A percentile compares a stretch with the other conserved stretches of the same genome.
These are phyloP conservation scores for Lactarius hengduanensis DNA, from an alignment of 768 basidiomycete species.

Conservation along the genomic window DNA sequence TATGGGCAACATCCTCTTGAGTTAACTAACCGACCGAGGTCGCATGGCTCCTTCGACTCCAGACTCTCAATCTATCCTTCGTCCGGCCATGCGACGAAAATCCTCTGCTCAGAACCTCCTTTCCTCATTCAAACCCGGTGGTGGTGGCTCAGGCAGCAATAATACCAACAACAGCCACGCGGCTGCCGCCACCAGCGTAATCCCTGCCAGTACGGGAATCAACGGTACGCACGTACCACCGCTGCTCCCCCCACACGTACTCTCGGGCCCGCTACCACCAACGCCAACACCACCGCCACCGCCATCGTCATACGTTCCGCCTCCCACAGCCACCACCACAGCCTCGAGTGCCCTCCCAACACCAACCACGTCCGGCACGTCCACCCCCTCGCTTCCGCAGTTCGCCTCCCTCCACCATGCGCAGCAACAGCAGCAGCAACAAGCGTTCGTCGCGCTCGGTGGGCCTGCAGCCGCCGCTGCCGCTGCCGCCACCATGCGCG, in stretches of 20 bases:
- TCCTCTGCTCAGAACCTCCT: slow-evolving; percentile 84
- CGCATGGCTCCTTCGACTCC: slow-evolving; percentile 28
- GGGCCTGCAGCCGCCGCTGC: slow-evolving; percentile 11
- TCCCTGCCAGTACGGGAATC: background rate
- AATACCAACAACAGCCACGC: background rate
- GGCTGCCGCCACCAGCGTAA: background rate
- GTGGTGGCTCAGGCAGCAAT: background rate
- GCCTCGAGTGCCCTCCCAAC: slow-evolving; percentile 27
- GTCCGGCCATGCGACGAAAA: slow-evolving; percentile 77
- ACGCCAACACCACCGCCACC: slow-evolving; percentile 4
- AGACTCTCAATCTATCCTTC: slow-evolving; percentile 34
- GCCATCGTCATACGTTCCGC: background rate
- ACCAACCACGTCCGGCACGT: slow-evolving; percentile 29
- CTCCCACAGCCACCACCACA: slow-evolving; percentile 13
- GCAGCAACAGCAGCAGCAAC: background rate
- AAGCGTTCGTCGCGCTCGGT: background rate
- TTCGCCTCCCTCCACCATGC: slow-evolving; percentile 8
- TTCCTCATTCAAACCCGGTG: slow-evolving; percentile 59
- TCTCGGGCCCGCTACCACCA: background rate
- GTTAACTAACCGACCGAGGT: background rate
- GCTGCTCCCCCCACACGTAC: background rate
- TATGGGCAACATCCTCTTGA: slow-evolving; percentile 12
- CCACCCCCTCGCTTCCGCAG: slow-evolving; percentile 31
- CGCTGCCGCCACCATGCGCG: slow-evolving; percentile 43
- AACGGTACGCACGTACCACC: background rate